Evolutionary conservation across 208 protist genomes (phyloP).

Genomic region (Trypanosoma platydactyli): DNA sequence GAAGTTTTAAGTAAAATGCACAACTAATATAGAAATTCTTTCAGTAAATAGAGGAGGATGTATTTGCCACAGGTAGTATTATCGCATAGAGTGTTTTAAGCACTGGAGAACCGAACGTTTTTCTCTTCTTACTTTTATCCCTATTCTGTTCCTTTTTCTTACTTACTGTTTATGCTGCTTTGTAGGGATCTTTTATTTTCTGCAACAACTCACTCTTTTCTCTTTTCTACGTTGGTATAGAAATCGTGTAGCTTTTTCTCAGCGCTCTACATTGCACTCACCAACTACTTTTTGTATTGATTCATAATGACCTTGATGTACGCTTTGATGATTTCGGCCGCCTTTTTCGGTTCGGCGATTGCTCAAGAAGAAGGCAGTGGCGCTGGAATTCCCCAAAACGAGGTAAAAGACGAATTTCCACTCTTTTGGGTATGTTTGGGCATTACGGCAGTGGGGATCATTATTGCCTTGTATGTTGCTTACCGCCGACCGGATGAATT

Average conservation of each 20-base stretch:
- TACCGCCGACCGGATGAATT: conserved; percentile 38
- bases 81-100: not conserved
- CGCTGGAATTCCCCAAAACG: not conserved
- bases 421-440: conserved; percentile 47
- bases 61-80: conserved; percentile 1
- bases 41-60: not conserved
- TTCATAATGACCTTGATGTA: conserved; percentile 15
- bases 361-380: too few species aligned
- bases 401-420: conserved; percentile 33
- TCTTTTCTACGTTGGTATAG: too few species aligned
- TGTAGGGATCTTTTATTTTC: not conserved
- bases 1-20: conserved; percentile 21
- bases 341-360: conserved; percentile 1
- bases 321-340: conserved; percentile 19
- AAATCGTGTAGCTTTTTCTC: too few species aligned
- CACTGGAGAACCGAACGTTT: conserved; percentile 5
- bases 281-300: not conserved
- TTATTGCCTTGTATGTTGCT: conserved; percentile 35
- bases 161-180: conserved; percentile 1
- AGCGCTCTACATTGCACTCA: conserved; percentile 2
- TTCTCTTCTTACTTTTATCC: conserved; percentile 27
- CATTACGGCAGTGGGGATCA: conserved; percentile 34
- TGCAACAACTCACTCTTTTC: not conserved
- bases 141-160: conserved; percentile 6
- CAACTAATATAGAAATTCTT: not conserved